Evolutionary conservation across 2,329 filamentous ascomycete genomes (phyloP), one percentile per base, ranked within the genome.

Genomic region (Rhynchosporium secalis): DNA sequence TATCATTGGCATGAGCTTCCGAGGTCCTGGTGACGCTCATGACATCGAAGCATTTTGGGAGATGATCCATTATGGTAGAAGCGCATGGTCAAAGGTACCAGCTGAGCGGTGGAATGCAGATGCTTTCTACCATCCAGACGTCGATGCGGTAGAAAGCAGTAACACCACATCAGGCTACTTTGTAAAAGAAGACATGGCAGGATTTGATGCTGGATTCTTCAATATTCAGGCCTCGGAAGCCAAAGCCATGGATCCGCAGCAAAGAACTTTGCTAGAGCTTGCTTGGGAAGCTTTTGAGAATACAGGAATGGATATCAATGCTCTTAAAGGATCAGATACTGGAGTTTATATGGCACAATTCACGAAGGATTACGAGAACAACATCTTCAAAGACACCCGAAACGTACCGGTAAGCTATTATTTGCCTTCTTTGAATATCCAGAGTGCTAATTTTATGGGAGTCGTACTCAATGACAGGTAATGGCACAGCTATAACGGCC

Each of bases 1-100:
- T 3, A 75, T 84, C 10, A 73, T 84, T 41, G 82, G 82, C 28
- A 75, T 84, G 63, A 78, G 78, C 7, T 78, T 81, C 51, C 77
- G 81, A 5, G 82, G 83, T 48, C 81, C 82, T 4, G 81, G 80
- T 3, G 72, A 77, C 15, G 80, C 79, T 5, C 76, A 71, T 2
- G 76, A 75, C 5, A 75, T 80, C 0, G 75, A 79, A 51, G 69
- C 73, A 13, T 75, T 84, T 0, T 84, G 81, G 81, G 71, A 79
- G 28, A 78, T 83, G 66, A 66, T 83, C 10, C 71, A 73, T 6
- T 66, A 72, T 0, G 78, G 75, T 13, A 73, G 77, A 45, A 80
- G 77, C 36, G 80, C 81, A 15, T 82, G 79, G 80, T 78, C 77
- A 0, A 75, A 80, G 55, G 74, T 77, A 8, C 77, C 77, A 5